Percentiles rank a stretch among this genome's conserved stretches.
Evolutionary conservation across 306 rosid species (phyloP).

Genomic region (Lithocarpus polystachyus): DNA sequence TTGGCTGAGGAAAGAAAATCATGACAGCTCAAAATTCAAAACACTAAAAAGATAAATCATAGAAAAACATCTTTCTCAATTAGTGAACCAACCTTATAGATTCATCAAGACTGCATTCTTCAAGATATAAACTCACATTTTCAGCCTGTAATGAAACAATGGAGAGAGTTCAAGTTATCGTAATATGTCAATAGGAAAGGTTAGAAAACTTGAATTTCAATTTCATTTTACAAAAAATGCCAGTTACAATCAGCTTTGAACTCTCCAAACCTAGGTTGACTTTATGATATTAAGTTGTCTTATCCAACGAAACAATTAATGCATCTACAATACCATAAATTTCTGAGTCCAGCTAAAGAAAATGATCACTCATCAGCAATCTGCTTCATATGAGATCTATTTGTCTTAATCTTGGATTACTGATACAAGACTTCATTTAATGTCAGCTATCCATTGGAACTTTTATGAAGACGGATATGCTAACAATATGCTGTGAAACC

Average conservation of each 20-base stretch:
- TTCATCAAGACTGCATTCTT: constrained; percentile 62
- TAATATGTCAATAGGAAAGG: neutral
- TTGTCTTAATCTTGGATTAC: neutral
- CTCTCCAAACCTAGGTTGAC: constrained; percentile 13
- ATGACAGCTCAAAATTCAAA: constrained; percentile 20
- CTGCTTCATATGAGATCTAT: neutral
- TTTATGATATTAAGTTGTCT: neutral
- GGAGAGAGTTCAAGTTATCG: constrained; percentile 12
- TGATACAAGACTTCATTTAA: neutral
- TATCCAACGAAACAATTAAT: neutral
- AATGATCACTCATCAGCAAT: neutral
- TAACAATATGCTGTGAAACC: neutral
- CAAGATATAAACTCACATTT: constrained; percentile 49
- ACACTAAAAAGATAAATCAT: constrained; percentile 11
- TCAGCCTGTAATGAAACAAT: constrained; percentile 59
- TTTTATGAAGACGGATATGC: neutral
- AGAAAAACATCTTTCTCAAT: constrained; percentile 9
- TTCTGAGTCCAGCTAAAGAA: neutral
- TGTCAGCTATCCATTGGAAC: neutral
- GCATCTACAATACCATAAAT: neutral
- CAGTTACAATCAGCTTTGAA: neutral
- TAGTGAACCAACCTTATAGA: constrained; percentile 52
- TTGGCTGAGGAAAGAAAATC: constrained; percentile 46
- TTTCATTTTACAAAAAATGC: neutral
- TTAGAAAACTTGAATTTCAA: neutral